phyloP scores from a whole-genome alignment of 2,329 filamentous ascomycete genomes.

The Beauveria pseudobassiana region DNA sequence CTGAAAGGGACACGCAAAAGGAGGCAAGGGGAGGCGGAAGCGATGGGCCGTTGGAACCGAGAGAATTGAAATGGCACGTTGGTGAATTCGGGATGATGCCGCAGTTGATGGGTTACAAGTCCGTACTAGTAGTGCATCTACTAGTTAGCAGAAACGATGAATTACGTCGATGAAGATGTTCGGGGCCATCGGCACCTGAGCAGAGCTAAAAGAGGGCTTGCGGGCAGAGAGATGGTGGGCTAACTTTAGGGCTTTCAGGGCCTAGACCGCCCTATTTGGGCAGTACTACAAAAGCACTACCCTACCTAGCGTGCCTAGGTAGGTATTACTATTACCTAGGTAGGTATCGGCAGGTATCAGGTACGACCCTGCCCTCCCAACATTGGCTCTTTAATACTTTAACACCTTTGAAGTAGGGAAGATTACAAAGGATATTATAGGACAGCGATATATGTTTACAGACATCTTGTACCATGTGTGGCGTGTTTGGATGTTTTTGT shows the following conservation, averaged over 20 bases:
- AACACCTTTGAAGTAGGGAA: no score
- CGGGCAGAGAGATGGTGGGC: background rate
- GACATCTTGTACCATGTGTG: no score
- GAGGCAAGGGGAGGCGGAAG: background rate
- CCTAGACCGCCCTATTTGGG: background rate
- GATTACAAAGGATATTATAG: accelerated
- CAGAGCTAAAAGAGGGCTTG: background rate
- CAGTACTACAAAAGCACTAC: no score
- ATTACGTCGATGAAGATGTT: background rate
- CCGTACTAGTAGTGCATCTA: no score
- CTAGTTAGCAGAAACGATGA: background rate
- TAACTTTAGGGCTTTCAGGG: background rate
- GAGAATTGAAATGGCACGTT: background rate
- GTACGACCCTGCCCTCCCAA: no score
- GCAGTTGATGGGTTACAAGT: background rate
- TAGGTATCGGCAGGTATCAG: no score
- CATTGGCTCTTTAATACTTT: no score
- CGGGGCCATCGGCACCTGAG: background rate
- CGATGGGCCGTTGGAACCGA: background rate
- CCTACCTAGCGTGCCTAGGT: no score
- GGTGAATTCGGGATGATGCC: background rate
- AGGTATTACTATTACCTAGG: no score
- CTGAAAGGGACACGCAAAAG: background rate
- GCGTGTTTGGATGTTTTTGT: no score
- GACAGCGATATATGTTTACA: no score